Evolutionary conservation across 2,329 filamentous ascomycete genomes (phyloP), one percentile per base, ranked within the genome.

Genomic region (Emergomyces orientalis): DNA sequence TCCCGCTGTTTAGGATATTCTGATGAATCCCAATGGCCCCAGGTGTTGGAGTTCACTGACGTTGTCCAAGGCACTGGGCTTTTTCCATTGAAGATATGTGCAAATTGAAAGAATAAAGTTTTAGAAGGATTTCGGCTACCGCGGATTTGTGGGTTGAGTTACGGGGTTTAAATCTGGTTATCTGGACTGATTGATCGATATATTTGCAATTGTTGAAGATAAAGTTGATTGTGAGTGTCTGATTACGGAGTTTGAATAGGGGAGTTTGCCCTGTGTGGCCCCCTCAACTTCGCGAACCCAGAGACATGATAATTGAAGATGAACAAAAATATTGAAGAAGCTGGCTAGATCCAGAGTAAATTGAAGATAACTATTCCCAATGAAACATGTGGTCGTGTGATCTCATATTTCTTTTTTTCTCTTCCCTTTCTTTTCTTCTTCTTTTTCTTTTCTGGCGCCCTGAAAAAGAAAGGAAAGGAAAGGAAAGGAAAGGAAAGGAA

Each of bases 381-480:
- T 34, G 27, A 34, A 54, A 54, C 51, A 49, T 49, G n/a, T 49
- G 45, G 27, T 54, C 51, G 51, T 30, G 51, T 54, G 51, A 54
- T 54, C 25, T 54, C 51, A 54, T 54, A 30, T 32, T 27, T 27
- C 45, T 27, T 49, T 45, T 49, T 49, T 27, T 13, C n/a, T 49
- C 2, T 27, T 25, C 11, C 3, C 7, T 13, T 59, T 22, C 11
- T 45, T 49, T 14, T 27, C 5, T 14, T 22, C 19, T 45, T 59
- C 27, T 45, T 59, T 32, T 59, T 27, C 32, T 32, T 59, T 43
- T 17, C 14, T 30, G 14, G 17, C 25, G 32, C n/a, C 11, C n/a
- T 25, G 8, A n/a, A 11, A 25, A 11, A 45, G 11, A 57, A 39
- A n/a, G 22, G 11, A 57, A 47, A 32, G 55, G 37, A 49, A 49